phyloP scores from a whole-genome alignment of 2,329 filamentous ascomycete genomes.

The Zarea fungicola region DNA sequence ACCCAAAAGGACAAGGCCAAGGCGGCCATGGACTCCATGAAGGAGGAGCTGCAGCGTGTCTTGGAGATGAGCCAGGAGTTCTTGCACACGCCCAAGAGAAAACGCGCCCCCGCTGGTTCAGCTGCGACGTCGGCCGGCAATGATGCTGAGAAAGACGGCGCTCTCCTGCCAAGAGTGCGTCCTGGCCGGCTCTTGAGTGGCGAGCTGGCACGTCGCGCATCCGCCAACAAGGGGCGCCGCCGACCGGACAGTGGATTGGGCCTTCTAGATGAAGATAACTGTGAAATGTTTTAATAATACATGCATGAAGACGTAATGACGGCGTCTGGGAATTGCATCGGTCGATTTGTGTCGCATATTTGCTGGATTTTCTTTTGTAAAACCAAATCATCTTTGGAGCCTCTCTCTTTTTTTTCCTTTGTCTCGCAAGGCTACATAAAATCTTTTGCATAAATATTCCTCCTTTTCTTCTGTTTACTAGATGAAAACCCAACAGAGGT shows the following conservation, averaged over 20 bases:
- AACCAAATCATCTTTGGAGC: too few relatives aligned
- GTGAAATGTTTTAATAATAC: constrained; percentile 6
- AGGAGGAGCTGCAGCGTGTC: constrained; percentile 45
- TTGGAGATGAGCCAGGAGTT: constrained; percentile 42
- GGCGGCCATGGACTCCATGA: constrained; percentile 44
- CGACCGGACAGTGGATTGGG: constrained; percentile 52
- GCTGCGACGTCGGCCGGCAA: not conserved
- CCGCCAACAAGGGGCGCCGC: constrained; percentile 33
- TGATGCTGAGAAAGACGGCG: not conserved
- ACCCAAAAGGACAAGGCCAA: constrained; percentile 36
- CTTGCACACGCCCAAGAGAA: constrained; percentile 27
- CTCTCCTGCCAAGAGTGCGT: constrained; percentile 13
- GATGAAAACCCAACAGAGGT: too few relatives aligned
- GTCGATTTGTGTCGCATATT: too few relatives aligned
- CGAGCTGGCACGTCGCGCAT: constrained; percentile 24
- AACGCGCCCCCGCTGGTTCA: too few relatives aligned
- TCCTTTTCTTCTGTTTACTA: too few relatives aligned
- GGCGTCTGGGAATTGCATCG: not conserved
- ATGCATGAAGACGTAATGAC: not conserved
- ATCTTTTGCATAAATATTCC: too few relatives aligned
- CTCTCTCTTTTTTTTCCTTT: too few relatives aligned
- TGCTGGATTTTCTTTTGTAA: too few relatives aligned
- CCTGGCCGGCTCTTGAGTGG: constrained; percentile 21
- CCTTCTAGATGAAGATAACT: constrained; percentile 47
- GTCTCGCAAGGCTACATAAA: too few relatives aligned